These are phyloP conservation scores for Castanea crenata DNA, from an alignment of 306 rosid genomes.

Conservation along the genomic window DNA sequence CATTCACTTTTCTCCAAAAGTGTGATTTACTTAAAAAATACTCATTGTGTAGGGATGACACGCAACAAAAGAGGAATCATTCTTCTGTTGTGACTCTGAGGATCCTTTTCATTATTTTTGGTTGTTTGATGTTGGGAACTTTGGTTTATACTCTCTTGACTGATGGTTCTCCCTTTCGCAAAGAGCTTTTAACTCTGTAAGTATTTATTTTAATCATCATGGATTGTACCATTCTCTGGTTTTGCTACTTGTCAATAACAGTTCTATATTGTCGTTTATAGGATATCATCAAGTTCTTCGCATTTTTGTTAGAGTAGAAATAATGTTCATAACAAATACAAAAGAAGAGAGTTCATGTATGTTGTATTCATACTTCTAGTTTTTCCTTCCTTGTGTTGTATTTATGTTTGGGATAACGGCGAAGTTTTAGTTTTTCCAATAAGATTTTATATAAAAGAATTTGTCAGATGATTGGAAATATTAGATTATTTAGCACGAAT, in stretches of 20 bases:
- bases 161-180: constrained; percentile 76
- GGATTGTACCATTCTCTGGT: background rate
- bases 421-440: background rate
- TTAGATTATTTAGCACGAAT: background rate
- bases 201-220: constrained; percentile 22
- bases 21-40: constrained; percentile 3
- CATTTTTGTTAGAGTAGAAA: constrained; percentile 10
- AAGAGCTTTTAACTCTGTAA: constrained; percentile 82
- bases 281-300: constrained; percentile 5
- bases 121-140: constrained; percentile 63
- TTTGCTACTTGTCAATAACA: background rate
- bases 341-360: background rate
- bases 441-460: background rate
- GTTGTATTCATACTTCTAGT: background rate
- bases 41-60: constrained; percentile 38
- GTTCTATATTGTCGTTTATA: constrained; percentile 9
- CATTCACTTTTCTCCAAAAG: constrained; percentile 1
- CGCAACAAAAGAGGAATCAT: constrained; percentile 29
- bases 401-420: background rate
- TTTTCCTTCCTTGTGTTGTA: background rate
- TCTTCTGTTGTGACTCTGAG: constrained; percentile 42
- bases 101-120: constrained; percentile 56
- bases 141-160: constrained; percentile 64
- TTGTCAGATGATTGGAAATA: background rate
- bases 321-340: background rate